Evolutionary conservation across 257 asterid species (phyloP).

Genomic region (Thymus quinquecostatus): DNA sequence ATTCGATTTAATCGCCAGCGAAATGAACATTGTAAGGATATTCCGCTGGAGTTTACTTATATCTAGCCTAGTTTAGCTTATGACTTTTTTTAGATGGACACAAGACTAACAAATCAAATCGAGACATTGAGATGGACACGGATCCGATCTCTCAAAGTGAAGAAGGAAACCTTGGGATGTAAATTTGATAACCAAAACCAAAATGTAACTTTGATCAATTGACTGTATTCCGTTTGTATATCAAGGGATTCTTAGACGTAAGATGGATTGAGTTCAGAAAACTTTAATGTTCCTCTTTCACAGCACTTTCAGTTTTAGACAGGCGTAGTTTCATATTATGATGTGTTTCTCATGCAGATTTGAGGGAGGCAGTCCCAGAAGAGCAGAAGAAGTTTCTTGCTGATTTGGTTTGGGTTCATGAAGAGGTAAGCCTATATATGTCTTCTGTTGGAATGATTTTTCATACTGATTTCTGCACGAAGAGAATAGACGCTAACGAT

Average conservation of each 20-base stretch:
- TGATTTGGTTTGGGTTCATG: constrained; percentile 90
- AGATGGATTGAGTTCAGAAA: not conserved
- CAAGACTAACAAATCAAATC: too few species aligned
- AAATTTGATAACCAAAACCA: too few species aligned
- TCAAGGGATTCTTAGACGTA: not conserved
- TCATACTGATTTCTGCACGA: not conserved
- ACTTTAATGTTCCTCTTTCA: not conserved
- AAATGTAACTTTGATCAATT: too few species aligned
- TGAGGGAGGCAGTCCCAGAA: constrained; percentile 76
- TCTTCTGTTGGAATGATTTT: not conserved
- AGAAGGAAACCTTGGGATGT: too few species aligned
- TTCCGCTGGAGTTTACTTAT: too few species aligned
- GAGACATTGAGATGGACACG: too few species aligned
- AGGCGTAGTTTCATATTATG: constrained; percentile 5
- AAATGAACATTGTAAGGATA: too few species aligned
- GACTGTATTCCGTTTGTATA: not conserved
- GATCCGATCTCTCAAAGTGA: too few species aligned
- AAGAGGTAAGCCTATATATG: constrained; percentile 55
- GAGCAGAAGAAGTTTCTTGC: constrained; percentile 89
- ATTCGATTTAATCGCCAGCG: too few species aligned
- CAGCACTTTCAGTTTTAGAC: not conserved
- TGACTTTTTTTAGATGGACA: too few species aligned
- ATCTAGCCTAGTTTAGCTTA: too few species aligned
- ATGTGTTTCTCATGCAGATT: constrained; percentile 46
- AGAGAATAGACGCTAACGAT: not conserved